These are phyloP conservation scores for Calonectria crousiana DNA, from an alignment of 2,329 filamentous ascomycete species.

Conservation along the genomic window DNA sequence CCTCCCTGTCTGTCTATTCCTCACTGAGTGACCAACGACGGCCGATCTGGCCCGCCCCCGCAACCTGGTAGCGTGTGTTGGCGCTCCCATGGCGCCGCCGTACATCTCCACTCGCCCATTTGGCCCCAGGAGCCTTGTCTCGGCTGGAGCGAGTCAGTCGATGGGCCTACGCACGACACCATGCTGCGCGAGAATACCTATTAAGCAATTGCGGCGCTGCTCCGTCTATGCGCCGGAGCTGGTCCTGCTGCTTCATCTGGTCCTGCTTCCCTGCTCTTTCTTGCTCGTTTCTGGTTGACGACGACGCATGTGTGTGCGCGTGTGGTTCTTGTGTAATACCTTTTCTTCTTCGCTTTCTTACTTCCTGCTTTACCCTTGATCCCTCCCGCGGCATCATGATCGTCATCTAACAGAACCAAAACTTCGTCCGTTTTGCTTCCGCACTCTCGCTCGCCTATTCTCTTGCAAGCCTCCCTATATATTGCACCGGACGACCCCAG, in stretches of 20 bases:
- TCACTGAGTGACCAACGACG: conserved; percentile 15
- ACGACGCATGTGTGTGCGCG: background rate
- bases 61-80: conserved; percentile 38
- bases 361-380: background rate
- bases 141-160: conserved; percentile 39
- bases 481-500: background rate
- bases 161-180: conserved; percentile 12
- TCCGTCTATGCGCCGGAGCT: conserved; percentile 24
- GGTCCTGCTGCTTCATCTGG: background rate
- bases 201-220: conserved; percentile 42
- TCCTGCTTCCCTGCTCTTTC: background rate
- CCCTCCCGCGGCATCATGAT: conserved; percentile 21
- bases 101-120: conserved; percentile 35
- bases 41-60: conserved; percentile 43
- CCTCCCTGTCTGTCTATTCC: conserved; percentile 8
- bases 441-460: background rate
- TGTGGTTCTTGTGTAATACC: background rate
- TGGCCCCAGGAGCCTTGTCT: conserved; percentile 8
- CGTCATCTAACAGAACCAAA: background rate
- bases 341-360: background rate
- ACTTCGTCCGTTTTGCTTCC: background rate
- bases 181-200: conserved; percentile 25
- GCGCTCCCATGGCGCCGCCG: conserved; percentile 29
- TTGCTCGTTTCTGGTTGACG: background rate
- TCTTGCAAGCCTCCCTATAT: background rate